Evolutionary conservation across 192 early-diverging fungal species (phyloP), one percentile per base, ranked within the genome.

Genomic region (Chytriomyces confervae): DNA sequence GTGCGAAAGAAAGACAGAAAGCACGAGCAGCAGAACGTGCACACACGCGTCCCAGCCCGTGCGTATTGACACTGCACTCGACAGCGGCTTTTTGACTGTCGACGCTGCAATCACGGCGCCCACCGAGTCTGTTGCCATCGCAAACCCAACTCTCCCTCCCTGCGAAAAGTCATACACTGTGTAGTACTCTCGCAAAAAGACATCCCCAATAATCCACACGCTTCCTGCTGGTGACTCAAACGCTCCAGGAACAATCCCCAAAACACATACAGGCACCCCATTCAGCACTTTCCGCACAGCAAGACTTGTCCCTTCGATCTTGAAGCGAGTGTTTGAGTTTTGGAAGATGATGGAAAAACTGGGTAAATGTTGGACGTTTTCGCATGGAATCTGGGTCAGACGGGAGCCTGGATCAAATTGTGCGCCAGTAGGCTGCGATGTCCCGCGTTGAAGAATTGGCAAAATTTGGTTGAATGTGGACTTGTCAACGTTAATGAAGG

Each of bases 101-200:
- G 36, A 36, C 36, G 36, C 36, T n/a, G 53, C 53, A 57, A 20
- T 20, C 20, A 57, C 20, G 16, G 53, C 13, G 0, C 16, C 53
- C 2, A 20, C 53, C 3, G 16, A n/a, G 53, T 57, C 53, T 4
- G 20, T 57, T 5, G 53, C 53, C 16, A n/a, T 20, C 47, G 66
- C 66, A 68, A 68, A 68, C 9, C 66, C 66, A 68, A 68, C 16
- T 48, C 46, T 0, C 29, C 66, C 66, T 11, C 66, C 66, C 13
- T 68, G 16, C 44, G 66, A 29, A 47, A 47, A 68, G 45, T 68
- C 66, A 68, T 23, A 68, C 44, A 68, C 66, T 0, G 66, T 68
- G 47, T 46, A 46, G 24, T 46, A 68, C 27, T 48, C 16, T 24
- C 43, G 27, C 5, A 68, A 24, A 47, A 68, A 68, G 2, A 68